Base-by-base conservation (phyloP, 106 monocot species). In the Narthecium ossifragum region DNA sequence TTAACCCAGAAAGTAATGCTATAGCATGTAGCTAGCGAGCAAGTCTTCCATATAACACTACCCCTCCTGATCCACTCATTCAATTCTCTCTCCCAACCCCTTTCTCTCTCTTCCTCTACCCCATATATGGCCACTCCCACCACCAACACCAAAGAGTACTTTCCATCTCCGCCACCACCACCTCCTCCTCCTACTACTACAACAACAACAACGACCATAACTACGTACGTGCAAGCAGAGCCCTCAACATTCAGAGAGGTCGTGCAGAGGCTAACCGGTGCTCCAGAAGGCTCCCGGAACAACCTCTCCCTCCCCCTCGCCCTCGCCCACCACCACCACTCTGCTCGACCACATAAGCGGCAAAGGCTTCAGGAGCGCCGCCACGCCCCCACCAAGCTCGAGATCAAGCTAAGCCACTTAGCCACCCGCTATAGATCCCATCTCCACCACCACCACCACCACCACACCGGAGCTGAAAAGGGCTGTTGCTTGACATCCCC, bases 261-360 rank as follows among this genome's bases (percentile, higher is more conserved):
- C 20, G 72, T 72, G 17, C 72, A 72, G 55, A 56, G 40, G 63
- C 57, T 64, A 9, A 72, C 72, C 30, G 72, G 72, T 29, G 63
- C 55, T 15, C 70, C 70, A 2, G 34, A 28, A 15, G 58, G 53
- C 18, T 69, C 36, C 23, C 29, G 31, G 20, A 11, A 23, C 51
- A 46, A 46, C 31, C 60, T 60, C 69, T 25, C 30, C 34, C 15
- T 29, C 24, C 31, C 60, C 51, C 46, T 46, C 34, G 20, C 23
- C 37, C 25, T 5, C n/a, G 18, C 33, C 9, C 20, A 18, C 26
- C 25, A 7, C 24, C 2, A 8, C 26, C 5, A 38, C 13, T 6
- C 13, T 31, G 25, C 32, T 9, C 5, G 4, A 25, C 3, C 14
- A 29, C 11, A 26, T n/a, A 71, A 63, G 62, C 18, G 45, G 31